A percentile compares a stretch with the other conserved stretches of the same genome.
Evolutionary conservation across 2,329 filamentous ascomycete genomes (phyloP).

Genomic region (Fusarium gaditjirri): DNA sequence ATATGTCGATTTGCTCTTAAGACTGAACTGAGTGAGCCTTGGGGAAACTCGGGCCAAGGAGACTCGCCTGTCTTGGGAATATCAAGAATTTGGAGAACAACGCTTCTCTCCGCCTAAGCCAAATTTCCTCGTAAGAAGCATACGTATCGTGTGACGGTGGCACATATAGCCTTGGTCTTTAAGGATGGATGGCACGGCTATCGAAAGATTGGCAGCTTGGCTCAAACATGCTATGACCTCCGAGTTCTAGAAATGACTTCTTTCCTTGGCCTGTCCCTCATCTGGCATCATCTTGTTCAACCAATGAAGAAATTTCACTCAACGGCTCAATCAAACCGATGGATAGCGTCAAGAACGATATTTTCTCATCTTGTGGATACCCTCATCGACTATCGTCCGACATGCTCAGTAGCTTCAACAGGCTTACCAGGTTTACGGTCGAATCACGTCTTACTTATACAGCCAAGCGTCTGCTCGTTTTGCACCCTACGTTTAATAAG

Average conservation of each 20-base stretch:
- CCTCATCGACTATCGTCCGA: conserved; percentile 21
- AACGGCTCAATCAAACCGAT: conserved; percentile 16
- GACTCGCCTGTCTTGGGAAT: neutral
- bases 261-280: neutral
- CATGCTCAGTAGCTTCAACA: conserved; percentile 10
- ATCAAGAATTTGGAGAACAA: neutral
- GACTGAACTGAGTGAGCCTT: neutral
- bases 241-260: neutral
- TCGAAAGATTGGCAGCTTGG: neutral
- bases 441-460: conserved; percentile 20
- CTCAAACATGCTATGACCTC: neutral
- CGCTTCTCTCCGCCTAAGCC: neutral
- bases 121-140: neutral
- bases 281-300: neutral
- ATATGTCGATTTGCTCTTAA: neutral
- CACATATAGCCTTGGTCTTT: neutral
- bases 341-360: conserved; percentile 24
- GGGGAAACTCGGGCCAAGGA: neutral
- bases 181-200: neutral
- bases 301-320: conserved; percentile 18
- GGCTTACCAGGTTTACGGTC: neutral
- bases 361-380: conserved; percentile 29
- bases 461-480: conserved; percentile 25
- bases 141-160: neutral
- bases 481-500: conserved; percentile 18